Conservation (phyloP, 2,329 filamentous ascomycete species). For the Ceratocystis diversiconidia region DNA sequence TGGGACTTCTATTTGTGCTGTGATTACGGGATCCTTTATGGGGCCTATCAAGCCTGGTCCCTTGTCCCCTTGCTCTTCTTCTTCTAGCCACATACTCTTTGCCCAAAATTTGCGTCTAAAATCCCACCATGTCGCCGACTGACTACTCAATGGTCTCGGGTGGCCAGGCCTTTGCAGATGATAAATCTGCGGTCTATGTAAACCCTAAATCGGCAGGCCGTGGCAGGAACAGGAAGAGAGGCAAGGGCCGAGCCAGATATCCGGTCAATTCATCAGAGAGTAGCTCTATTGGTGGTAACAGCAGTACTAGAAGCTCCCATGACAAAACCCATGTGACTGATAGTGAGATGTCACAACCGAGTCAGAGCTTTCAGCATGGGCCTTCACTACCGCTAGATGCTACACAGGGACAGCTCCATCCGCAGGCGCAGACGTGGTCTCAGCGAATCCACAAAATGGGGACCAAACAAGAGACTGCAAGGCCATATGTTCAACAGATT, state of each 20-base stretch:
- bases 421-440: background rate
- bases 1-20: background rate
- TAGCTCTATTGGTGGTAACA: background rate
- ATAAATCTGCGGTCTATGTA: background rate
- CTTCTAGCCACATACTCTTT: background rate
- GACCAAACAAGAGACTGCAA: background rate
- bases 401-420: background rate
- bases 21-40: background rate
- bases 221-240: background rate
- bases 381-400: background rate
- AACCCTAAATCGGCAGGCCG: background rate
- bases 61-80: background rate
- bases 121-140: background rate
- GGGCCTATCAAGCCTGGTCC: background rate
- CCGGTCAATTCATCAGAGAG: background rate
- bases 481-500: background rate
- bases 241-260: background rate
- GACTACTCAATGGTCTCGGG: background rate
- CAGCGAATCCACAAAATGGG: background rate
- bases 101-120: background rate
- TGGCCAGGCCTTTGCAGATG: background rate
- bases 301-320: background rate
- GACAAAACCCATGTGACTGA: background rate
- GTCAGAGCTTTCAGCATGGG: background rate
- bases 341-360: background rate